Percentiles rank a stretch among this genome's conserved stretches.
phyloP scores from a whole-genome alignment of 345 rosid species.

The Linum trigynum region DNA sequence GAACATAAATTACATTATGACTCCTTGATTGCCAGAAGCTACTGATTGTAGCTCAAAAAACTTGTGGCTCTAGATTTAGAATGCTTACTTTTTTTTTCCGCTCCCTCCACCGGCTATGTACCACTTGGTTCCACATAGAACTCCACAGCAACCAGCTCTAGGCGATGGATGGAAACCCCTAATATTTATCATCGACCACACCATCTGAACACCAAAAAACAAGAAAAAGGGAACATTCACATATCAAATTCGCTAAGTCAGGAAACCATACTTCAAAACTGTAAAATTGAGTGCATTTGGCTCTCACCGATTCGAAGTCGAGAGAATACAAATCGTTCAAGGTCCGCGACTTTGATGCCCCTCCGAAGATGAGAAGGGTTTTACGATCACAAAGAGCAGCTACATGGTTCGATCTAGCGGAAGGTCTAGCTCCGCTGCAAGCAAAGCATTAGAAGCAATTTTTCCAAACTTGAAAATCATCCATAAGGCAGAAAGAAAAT shows the following conservation, averaged over 20 bases:
- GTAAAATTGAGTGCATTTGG: background rate
- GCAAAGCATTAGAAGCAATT: conserved; percentile 5
- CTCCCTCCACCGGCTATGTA: conserved; percentile 95
- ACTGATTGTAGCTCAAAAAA: background rate
- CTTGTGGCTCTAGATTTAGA: conserved; percentile 11
- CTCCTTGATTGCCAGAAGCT: background rate
- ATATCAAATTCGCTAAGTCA: background rate
- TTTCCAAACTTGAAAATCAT: background rate
- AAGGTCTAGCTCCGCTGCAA: conserved; percentile 82
- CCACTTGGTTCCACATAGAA: conserved; percentile 89
- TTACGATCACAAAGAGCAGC: conserved; percentile 81
- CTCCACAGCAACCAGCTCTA: conserved; percentile 87
- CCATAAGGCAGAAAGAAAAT: background rate
- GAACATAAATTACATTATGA: conserved; percentile 1
- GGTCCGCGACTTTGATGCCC: conserved; percentile 68
- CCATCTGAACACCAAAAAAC: conserved; percentile 44
- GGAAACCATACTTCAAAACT: background rate
- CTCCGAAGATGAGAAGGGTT: conserved; percentile 73
- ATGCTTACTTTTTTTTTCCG: conserved; percentile 79
- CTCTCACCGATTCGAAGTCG: conserved; percentile 77
- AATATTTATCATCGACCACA: conserved; percentile 90
- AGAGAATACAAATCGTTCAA: conserved; percentile 89
- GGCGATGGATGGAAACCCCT: conserved; percentile 92
- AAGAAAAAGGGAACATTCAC: background rate
- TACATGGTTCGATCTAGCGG: conserved; percentile 79